A percentile compares a stretch with the other conserved stretches of the same genome.
Evolutionary conservation across 768 basidiomycete species (phyloP).

Genomic region (Termitomyces sp.): DNA sequence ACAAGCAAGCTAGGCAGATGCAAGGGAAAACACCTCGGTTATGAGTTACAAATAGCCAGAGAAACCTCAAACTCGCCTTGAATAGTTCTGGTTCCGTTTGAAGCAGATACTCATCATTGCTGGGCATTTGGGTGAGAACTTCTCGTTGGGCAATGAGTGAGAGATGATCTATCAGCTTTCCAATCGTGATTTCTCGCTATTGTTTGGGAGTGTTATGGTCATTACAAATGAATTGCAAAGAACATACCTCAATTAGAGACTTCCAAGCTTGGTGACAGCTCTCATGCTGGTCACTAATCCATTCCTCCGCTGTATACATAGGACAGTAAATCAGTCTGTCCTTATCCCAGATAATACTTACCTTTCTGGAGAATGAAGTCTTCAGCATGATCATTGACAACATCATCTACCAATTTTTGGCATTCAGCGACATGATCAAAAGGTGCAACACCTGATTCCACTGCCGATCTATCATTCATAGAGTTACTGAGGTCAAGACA

Average conservation of each 20-base stretch:
- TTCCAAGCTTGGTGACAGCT: not conserved
- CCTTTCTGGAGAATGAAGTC: not conserved
- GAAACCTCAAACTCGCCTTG: not conserved
- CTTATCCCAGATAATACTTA: not conserved
- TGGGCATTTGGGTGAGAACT: not conserved
- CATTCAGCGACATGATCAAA: not conserved
- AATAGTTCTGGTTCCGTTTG: not conserved
- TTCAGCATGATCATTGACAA: not conserved
- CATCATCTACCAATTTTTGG: not conserved
- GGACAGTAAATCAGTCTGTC: not conserved
- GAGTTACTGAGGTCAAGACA: not conserved
- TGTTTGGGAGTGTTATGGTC: not conserved
- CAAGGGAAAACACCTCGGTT: not conserved
- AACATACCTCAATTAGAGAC: not conserved
- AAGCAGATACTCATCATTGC: not conserved
- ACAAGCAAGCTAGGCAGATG: not conserved
- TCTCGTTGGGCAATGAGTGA: not conserved
- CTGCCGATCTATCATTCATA: not conserved
- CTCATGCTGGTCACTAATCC: not conserved
- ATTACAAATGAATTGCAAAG: not conserved
- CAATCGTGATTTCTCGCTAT: not conserved
- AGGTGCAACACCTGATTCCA: not conserved
- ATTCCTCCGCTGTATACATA: not conserved
- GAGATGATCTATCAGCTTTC: not conserved
- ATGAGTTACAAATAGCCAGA: not conserved